Evolutionary conservation across 306 rosid genomes (phyloP), one percentile per base, ranked within the genome.

Genomic region (Cucurbita argyrosperma): DNA sequence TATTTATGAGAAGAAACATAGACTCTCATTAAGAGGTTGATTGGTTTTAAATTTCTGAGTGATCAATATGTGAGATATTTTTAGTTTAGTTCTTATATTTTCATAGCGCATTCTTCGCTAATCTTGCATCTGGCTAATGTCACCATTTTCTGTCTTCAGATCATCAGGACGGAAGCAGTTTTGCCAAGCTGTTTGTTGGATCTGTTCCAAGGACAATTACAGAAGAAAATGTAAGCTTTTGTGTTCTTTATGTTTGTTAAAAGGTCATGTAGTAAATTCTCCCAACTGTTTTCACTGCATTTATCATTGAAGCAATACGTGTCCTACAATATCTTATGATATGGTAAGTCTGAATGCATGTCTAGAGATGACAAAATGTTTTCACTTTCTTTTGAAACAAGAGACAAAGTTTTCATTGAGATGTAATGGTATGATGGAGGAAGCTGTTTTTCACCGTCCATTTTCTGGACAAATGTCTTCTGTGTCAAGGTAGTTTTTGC

Each of bases 151-250:
- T 56, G 50, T 76, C 84, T 84, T 74, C 82, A 89, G 98, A 90
- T 75, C 82, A 74, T 42, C 76, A 78, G 9, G 92, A 87, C 46
- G 87, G 87, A 55, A 86, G 92, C 65, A 81, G 72, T 76, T 91
- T 86, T 79, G 96, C 99, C 12, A 94, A 94, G 73, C 97, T 94
- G 63, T 91, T 94, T 78, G 90, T 89, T 65, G 97, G 97, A 74
- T 91, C 96, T 59, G 97, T 94, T 80, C 99, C 97, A 12, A 86
- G 95, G 83, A 88, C 92, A 21, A 91, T 92, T 65, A 84, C 85
- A 6, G 99, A 94, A 86, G 99, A 83, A 83, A 91, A 89, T 81
- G 97, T 91, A 76, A 84, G 87, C 77, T 45, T n/a, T 55, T 30
- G 42, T 46, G 7, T 67, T 47, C 54, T 45, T 23, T 19, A 14